Evolutionary conservation across 2,329 filamentous ascomycete species (phyloP), one percentile per base, ranked within the genome.

Genomic region (Allantophomopsis lycopodina): DNA sequence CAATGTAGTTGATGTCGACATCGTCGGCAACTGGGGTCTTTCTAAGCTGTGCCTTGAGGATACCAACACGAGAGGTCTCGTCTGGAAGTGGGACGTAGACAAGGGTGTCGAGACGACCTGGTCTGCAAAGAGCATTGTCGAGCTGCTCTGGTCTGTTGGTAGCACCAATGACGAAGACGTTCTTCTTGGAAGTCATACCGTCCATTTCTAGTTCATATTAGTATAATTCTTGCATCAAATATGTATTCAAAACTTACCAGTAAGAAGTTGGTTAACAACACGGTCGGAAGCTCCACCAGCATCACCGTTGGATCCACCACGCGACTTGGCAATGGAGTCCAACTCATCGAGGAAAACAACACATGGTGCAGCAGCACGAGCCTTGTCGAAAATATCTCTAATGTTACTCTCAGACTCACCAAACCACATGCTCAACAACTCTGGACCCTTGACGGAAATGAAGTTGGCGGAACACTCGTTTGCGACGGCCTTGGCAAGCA

Each of bases 381-480:
- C 91, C 78, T 96, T 98, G 77, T 98, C 91, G 63, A 98, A 98
- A 55, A 98, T 98, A 61, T 98, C 91, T 60, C 91, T 85, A 50
- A 98, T 96, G 68, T 98, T 98, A 77, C 86, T 94, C 69, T 98
- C 93, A 40, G 91, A 98, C 69, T 98, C 91, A 79, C 91, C 91
- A 59, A 98, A 98, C 91, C 91, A 98, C 91, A 98, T 98, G 63
- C 87, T 95, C 54, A 98, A 77, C 55, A 98, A 73, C 63, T 98
- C 91, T 42, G 91, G 93, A 45, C 91, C 91, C 78, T 98, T 98
- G 64, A 98, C 82, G 32, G 91, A 98, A 60, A 98, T 96, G 69
- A 98, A 98, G 72, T 98, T 98, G 73, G 91, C 91, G 45, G 91
- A 83, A 59, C 88, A 96, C 71, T 98, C 91, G 66, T 96, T 98